Evolutionary conservation across 192 early-diverging fungal genomes (phyloP).

Genomic region (Rhizophagus sp.): DNA sequence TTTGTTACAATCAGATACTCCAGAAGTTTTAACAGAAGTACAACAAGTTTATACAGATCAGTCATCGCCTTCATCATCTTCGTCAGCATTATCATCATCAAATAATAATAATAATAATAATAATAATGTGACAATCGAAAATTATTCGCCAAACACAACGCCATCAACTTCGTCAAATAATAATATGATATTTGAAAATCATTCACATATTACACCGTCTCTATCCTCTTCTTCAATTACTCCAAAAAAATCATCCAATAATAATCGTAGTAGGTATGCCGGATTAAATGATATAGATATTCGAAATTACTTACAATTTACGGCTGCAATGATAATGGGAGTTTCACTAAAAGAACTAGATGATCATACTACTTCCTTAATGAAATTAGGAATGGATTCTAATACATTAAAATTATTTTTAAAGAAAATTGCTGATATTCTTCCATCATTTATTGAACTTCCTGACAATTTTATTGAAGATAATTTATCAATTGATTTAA

Average conservation of each 20-base stretch:
- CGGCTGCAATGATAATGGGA: not conserved
- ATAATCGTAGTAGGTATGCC: not conserved
- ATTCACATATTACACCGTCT: no score
- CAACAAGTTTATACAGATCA: no score
- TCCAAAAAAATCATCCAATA: not conserved
- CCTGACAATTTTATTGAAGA: not conserved
- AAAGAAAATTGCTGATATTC: not conserved
- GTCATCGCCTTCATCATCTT: no score
- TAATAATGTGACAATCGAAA: no score
- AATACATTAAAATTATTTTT: not conserved
- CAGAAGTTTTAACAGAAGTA: no score
- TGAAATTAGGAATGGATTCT: slow-evolving; percentile 4
- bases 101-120: no score
- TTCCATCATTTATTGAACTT: not conserved
- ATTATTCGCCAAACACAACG: no score
- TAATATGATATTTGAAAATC: no score
- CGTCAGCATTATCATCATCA: no score
- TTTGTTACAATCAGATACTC: no score
- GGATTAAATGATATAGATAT: not conserved
- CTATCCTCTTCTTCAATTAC: no score
- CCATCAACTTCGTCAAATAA: no score
- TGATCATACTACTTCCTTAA: slow-evolving; percentile 1
- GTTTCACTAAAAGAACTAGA: not conserved
- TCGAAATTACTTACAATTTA: slow-evolving; percentile 8
- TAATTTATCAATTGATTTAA: not conserved